These are phyloP conservation scores for Aspergillus mulundensis DNA, from an alignment of 495 filamentous ascomycete genomes.

Conservation along the genomic window DNA sequence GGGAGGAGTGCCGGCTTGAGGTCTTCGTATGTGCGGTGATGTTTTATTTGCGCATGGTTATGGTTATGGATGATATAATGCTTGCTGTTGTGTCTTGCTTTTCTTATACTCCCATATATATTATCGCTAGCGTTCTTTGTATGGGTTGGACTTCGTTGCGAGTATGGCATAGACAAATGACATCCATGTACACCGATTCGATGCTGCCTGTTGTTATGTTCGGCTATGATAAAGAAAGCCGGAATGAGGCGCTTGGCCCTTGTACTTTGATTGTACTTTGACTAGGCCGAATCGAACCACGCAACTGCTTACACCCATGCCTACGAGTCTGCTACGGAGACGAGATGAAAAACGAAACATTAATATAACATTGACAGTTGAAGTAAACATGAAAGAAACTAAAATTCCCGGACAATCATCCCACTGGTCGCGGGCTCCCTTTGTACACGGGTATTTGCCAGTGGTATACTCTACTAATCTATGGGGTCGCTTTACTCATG, in stretches of 20 bases:
- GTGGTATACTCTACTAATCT: slow-evolving; percentile 10
- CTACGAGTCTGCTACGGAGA: not conserved
- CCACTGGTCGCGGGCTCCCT: not conserved
- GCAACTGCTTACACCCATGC: not conserved
- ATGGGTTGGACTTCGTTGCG: not conserved
- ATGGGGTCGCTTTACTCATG: slow-evolving; percentile 79
- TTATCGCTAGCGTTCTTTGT: not conserved
- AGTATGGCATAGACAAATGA: not conserved
- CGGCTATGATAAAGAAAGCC: no score
- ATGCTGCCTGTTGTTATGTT: not conserved
- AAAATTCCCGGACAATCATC: not conserved
- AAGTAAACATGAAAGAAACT: slow-evolving; percentile 4
- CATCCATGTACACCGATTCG: not conserved
- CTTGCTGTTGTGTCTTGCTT: not conserved
- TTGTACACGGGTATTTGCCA: not conserved
- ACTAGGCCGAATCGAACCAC: no score
- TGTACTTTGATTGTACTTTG: no score
- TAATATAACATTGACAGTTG: slow-evolving; percentile 22
- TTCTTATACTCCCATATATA: not conserved
- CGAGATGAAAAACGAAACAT: slow-evolving; percentile 6
- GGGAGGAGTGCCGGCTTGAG: slow-evolving; percentile 30
- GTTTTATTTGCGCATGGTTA: not conserved
- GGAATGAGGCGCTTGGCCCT: no score
- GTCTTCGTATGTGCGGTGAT: slow-evolving; percentile 17
- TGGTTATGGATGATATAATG: not conserved